Evolutionary conservation across 2,329 filamentous ascomycete genomes (phyloP).

Genomic region (Bipolaris bicolor): DNA sequence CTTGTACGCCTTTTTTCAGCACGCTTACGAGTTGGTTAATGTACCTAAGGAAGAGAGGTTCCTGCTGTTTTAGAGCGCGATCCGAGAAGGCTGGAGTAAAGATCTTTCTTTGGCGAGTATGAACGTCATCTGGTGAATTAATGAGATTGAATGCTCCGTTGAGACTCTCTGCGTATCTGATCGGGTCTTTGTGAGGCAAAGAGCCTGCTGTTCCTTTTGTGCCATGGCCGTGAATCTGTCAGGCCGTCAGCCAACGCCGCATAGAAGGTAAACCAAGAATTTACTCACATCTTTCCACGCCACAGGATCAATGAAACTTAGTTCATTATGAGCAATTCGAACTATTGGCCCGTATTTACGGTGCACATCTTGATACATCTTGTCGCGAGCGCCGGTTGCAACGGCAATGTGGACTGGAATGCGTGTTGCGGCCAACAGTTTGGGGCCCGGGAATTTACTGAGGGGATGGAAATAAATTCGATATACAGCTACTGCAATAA

Average conservation of each 20-base stretch:
- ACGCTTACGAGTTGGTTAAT: conserved; percentile 49
- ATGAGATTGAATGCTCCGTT: conserved; percentile 42
- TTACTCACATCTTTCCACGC: conserved; percentile 40
- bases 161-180: conserved; percentile 28
- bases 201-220: conserved; percentile 26
- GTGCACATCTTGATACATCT: conserved; percentile 41
- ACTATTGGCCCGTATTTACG: conserved; percentile 52
- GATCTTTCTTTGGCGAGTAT: conserved; percentile 48
- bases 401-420: conserved; percentile 40
- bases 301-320: conserved; percentile 49
- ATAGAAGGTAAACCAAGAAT: not conserved
- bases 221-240: conserved; percentile 34
- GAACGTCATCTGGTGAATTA: conserved; percentile 41
- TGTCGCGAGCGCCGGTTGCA: conserved; percentile 31
- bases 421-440: conserved; percentile 43
- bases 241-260: too few relatives aligned
- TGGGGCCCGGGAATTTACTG: conserved; percentile 53
- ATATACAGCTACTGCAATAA: conserved; percentile 39
- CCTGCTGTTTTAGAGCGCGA: conserved; percentile 50
- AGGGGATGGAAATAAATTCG: conserved; percentile 47
- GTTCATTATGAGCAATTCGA: conserved; percentile 49
- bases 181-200: conserved; percentile 31
- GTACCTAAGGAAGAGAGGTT: conserved; percentile 51
- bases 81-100: conserved; percentile 53
- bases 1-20: conserved; percentile 40